Evolutionary conservation across 768 basidiomycete genomes (phyloP), one percentile per base, ranked within the genome.

Genomic region (Phaffia australis): DNA sequence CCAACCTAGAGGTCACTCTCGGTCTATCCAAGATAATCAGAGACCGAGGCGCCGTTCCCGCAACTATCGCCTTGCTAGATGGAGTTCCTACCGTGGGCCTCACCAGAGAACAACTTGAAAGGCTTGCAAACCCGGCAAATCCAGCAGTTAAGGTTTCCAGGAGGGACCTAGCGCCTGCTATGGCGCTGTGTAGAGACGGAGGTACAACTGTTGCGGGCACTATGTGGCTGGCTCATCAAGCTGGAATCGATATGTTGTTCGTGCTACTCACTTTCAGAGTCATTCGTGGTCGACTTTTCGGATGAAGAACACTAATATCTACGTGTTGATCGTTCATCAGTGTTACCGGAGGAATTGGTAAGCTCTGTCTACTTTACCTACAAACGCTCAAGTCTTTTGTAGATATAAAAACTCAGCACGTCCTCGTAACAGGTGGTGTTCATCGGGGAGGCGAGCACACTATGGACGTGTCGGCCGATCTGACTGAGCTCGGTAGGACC

Each of bases 401-500:
- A 42, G 35, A 42, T 11, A 42, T 5, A 42, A 42, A 42, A 42
- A 42, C 35, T 42, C 11, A 42, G 35, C 11, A 42, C 11, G 35
- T 46, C 21, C 27, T 29, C 25, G 4, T 15, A 16, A 19, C 30
- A 59, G 59, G 89, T 11, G 90, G 90, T 54, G 91, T 92, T 2
- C 91, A 87, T 75, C 80, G 87, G 1, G 85, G 85, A 11, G 87
- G 83, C 46, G 83, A 87, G 79, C 79, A 80, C 70, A 90, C 89
- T 21, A 84, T 98, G 84, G 94, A 99, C 73, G 79, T 99, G 32
- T 97, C 94, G 19, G 91, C 94, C 19, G 94, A 99, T 75, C 80
- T 99, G 19, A 85, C 86, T 11, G 91, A 97, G 74, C 82, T 99
- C 46, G 81, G 87, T 25, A 82, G 89, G 23, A 94, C 89, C 1